These are phyloP conservation scores for Candida montana DNA, from an alignment of 805 yeast genomes.

Conservation along the genomic window DNA sequence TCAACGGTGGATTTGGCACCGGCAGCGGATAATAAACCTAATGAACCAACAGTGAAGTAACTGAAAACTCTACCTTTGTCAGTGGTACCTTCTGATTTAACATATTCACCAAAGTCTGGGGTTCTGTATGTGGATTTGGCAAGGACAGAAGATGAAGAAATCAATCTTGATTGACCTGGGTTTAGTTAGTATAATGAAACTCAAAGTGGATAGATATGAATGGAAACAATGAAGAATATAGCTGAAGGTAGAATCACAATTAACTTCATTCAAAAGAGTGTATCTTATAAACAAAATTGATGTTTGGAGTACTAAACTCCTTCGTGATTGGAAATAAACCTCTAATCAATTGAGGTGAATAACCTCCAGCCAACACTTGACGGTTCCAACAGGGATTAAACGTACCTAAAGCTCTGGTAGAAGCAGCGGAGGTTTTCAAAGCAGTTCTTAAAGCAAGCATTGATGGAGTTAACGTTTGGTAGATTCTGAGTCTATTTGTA, in stretches of 20 bases:
- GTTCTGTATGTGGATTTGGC: slow-evolving; percentile 79
- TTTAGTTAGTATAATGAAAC: slow-evolving; percentile 5
- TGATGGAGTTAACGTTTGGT: slow-evolving; percentile 2
- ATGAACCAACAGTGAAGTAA: slow-evolving; percentile 96
- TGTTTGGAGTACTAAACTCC: too few species aligned
- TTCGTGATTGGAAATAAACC: too few species aligned
- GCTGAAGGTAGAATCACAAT: too few species aligned
- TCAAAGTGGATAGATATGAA: too few species aligned
- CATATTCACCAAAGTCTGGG: slow-evolving; percentile 81
- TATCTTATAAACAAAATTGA: too few species aligned
- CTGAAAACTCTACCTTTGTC: slow-evolving; percentile 82
- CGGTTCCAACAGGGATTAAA: not conserved
- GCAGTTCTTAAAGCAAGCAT: slow-evolving; percentile 28
- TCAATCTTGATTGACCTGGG: slow-evolving; percentile 25
- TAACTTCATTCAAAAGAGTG: too few species aligned
- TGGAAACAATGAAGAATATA: not conserved
- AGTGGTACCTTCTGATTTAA: slow-evolving; percentile 63
- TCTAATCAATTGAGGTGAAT: too few species aligned
- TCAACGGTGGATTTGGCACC: slow-evolving; percentile 96
- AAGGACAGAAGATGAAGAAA: slow-evolving; percentile 36
- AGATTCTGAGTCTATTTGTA: not conserved
- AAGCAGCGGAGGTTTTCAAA: slow-evolving; percentile 21
- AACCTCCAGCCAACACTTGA: not conserved
- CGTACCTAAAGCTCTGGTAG: slow-evolving; percentile 25
- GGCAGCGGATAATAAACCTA: slow-evolving; percentile 85